Base-by-base conservation (phyloP, 306 rosid genomes). In the Inga laurina region DNA sequence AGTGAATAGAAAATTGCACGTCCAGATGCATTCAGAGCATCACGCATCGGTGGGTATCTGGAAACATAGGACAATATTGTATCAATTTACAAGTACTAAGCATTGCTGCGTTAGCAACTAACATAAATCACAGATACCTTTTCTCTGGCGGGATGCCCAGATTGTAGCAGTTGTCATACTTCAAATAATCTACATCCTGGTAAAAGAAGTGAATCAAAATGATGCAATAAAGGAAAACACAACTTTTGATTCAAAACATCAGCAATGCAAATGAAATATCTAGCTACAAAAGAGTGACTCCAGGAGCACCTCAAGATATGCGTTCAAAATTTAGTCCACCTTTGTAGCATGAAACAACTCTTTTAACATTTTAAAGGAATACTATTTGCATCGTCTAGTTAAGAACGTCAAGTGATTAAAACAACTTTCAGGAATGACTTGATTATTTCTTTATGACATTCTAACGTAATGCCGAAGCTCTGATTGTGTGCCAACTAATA, bases 31-130 rank as follows among this genome's bases (percentile, higher is more conserved):
- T 90, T 92, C 72, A 96, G 89, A 74, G 99, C 98, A 79, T 92
- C 91, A n/a, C 97, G 93, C 99, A 96, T 96, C 43, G 97, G 98
- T 56, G 99, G 98, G 87, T 87, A 96, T 75, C 99, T 96, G 94
- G 82, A 90, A 83, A 59, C 75, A 87, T 48, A 24, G 70, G 82
- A 80, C 78, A 79, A 76, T 62, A 70, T 84, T 80, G 78, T 68
- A 80, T 89, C 82, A 88, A 79, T 64, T 73, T 39, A 77, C 43
- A 75, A 67, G 74, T 69, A 82, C 80, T 19, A 54, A 83, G 51
- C 48, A 2, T 57, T 61, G 46, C 77, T 59, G 48, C 27, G 59
- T 76, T 72, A 30, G 48, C 74, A 67, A 86, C 75, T 57, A 81
- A 27, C 30, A 24, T 57, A 48, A 82, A 77, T 75, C 66, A 80